Base-by-base conservation (phyloP, 2,329 filamentous ascomycete genomes). In the Phaeoacremonium minimum region DNA sequence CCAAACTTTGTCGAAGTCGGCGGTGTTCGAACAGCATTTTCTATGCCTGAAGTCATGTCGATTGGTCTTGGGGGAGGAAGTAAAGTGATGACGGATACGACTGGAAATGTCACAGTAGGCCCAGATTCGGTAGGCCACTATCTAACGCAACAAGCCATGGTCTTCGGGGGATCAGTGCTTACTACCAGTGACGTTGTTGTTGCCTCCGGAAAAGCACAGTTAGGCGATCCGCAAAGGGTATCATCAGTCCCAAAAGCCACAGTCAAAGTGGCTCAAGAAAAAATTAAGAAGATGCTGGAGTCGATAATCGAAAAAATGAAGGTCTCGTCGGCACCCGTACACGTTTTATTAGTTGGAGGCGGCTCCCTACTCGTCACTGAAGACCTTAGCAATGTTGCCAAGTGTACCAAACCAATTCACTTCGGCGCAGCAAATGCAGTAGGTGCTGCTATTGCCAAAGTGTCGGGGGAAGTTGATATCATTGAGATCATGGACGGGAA, bases 361-460 rank as follows among this genome's bases (percentile, higher is more conserved):
- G 76, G 77, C 5, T 68, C 71, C 1, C 61, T 80, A 1, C 51
- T 79, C 3, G 67, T 71, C 4, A 65, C 69, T 1, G 60, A 69
- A 5, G 46, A 58, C 1, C 59, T 80, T 6, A 55, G 61, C 1
- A 73, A 73, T 1, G 74, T 76, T 1, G 60, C 64, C 6, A 59
- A 70, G 42, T 66, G 71, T 38, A 69, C 73, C 7, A 58, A 64
- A 5, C 76, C 76, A 1, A 63, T 67, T 3, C 70, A 69, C 33
- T 62, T 73, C 18, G 73, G 72, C 38, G 73, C 71, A 1, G 76
- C 76, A 4, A 81, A 80, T 50, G 76, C 77, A 0, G 71, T 81
- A 3, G 77, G 77, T 6, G 76, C 77, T 1, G 77, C 77, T 0
- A 76, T 77, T 19, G 72, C 71, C 4, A 73, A 73, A 36, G 67